These are phyloP conservation scores for Hypoxylon intermedium DNA, from an alignment of 495 filamentous ascomycete genomes.

Conservation along the genomic window DNA sequence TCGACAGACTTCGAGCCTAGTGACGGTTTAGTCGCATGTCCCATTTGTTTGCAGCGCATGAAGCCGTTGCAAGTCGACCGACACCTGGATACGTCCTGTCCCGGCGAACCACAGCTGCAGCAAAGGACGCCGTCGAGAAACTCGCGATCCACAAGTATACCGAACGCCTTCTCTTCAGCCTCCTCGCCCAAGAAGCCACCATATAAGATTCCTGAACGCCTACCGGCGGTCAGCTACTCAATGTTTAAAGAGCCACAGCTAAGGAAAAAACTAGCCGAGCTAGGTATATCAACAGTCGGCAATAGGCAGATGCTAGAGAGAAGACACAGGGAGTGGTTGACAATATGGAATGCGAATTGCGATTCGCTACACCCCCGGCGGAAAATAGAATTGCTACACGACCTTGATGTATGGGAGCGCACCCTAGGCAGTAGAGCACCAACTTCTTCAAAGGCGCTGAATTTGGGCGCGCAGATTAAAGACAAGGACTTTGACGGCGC, in stretches of 20 bases:
- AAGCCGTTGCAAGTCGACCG: slow-evolving; percentile 73
- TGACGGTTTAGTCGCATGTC: slow-evolving; percentile 81
- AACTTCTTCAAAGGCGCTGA: slow-evolving; percentile 38
- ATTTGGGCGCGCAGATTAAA: slow-evolving; percentile 58
- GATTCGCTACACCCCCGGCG: slow-evolving; percentile 76
- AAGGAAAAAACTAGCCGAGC: slow-evolving; percentile 78
- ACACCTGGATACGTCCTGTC: slow-evolving; percentile 75
- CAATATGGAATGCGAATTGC: slow-evolving; percentile 95
- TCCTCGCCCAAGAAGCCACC: slow-evolving; percentile 15
- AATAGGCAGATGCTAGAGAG: slow-evolving; percentile 70
- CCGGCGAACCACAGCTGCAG: slow-evolving; percentile 48
- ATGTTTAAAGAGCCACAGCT: slow-evolving; percentile 78
- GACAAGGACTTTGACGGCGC: slow-evolving; percentile 83
- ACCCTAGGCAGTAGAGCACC: slow-evolving; percentile 66
- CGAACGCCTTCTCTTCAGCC: slow-evolving; percentile 21
- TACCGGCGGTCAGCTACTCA: slow-evolving; percentile 81
- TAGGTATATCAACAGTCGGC: slow-evolving; percentile 80
- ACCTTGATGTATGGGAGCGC: slow-evolving; percentile 84
- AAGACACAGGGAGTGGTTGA: slow-evolving; percentile 92
- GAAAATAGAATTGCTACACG: slow-evolving; percentile 73
- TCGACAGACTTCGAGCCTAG: slow-evolving; percentile 54
- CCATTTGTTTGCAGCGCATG: slow-evolving; percentile 79
- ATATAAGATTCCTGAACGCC: slow-evolving; percentile 52
- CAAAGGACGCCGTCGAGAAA: slow-evolving; percentile 19
- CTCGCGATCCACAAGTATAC: slow-evolving; percentile 38